Percentiles rank a stretch among this genome's conserved stretches.
phyloP scores from a whole-genome alignment of 2,329 filamentous ascomycete species.

The Coniella lustricola region DNA sequence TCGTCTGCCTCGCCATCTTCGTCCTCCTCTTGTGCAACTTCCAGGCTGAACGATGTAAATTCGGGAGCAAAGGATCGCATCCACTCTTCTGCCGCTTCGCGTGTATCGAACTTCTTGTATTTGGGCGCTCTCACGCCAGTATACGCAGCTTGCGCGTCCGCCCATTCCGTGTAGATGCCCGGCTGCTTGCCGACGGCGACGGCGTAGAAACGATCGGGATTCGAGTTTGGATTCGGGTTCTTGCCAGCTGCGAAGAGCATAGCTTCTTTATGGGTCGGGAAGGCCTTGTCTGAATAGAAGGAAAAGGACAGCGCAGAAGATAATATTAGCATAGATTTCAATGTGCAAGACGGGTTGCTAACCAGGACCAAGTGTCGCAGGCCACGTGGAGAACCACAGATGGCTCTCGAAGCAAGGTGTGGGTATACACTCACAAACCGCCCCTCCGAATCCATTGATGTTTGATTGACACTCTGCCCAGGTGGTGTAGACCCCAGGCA shows the following conservation, averaged over 20 bases:
- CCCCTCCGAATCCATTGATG: constrained; percentile 55
- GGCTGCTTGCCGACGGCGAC: constrained; percentile 52
- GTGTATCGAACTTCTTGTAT: constrained; percentile 62
- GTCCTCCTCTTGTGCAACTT: constrained; percentile 12
- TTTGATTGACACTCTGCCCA: constrained; percentile 57
- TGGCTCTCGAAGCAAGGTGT: constrained; percentile 11
- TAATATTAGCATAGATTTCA: too few relatives aligned
- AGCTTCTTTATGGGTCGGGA: constrained; percentile 67
- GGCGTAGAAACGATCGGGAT: constrained; percentile 49
- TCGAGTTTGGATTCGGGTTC: constrained; percentile 32
- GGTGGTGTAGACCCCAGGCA: constrained; percentile 53
- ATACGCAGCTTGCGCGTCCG: constrained; percentile 65
- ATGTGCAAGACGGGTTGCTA: too few relatives aligned
- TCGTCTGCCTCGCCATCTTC: constrained; percentile 3
- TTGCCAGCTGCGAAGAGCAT: constrained; percentile 65
- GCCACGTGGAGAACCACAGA: too few relatives aligned
- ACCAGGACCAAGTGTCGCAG: too few relatives aligned
- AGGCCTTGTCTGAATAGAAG: constrained; percentile 63
- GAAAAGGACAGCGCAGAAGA: too few relatives aligned
- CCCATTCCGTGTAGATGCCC: constrained; percentile 59
- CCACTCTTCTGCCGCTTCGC: constrained; percentile 70
- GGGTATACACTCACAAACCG: constrained; percentile 51
- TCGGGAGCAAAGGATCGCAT: constrained; percentile 47
- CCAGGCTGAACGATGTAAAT: constrained; percentile 20
- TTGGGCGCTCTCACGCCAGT: constrained; percentile 63